Conservation (phyloP, 1,284 basidiomycete genomes). For the Mycena sp. region DNA sequence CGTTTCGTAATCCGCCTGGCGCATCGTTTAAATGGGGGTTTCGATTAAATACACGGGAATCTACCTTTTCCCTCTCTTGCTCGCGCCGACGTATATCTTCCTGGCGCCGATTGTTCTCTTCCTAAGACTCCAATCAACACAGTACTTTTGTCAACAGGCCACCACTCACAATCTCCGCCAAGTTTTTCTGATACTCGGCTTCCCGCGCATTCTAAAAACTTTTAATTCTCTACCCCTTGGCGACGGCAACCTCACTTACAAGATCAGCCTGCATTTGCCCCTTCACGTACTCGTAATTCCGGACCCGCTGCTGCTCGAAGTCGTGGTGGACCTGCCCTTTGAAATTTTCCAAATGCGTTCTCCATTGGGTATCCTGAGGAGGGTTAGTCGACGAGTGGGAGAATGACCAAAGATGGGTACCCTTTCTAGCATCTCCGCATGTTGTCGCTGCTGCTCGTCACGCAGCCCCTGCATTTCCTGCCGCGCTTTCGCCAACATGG, state of each 20-base stretch:
- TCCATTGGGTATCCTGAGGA: neutral
- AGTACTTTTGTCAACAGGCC: neutral
- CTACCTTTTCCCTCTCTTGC: neutral
- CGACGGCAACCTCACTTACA: neutral
- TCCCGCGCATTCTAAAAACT: neutral
- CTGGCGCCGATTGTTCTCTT: neutral
- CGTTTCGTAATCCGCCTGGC: constrained; percentile 1
- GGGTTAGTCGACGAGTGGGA: no score
- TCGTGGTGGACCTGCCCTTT: neutral
- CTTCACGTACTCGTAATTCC: neutral
- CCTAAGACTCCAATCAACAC: neutral
- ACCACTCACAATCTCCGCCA: neutral
- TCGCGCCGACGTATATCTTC: no score
- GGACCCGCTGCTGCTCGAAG: neutral
- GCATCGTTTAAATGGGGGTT: neutral
- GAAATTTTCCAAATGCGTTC: neutral
- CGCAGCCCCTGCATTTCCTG: no score
- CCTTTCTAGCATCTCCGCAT: no score
- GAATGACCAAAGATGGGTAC: no score
- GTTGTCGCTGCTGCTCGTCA: no score
- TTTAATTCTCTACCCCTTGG: neutral
- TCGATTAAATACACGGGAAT: neutral
- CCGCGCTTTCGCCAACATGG: no score
- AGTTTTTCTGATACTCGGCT: neutral
- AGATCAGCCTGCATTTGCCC: neutral